A percentile compares a stretch with the other conserved stretches of the same genome.
Conservation (phyloP, 805 yeast species). For the Suhomyces kilbournensis region DNA sequence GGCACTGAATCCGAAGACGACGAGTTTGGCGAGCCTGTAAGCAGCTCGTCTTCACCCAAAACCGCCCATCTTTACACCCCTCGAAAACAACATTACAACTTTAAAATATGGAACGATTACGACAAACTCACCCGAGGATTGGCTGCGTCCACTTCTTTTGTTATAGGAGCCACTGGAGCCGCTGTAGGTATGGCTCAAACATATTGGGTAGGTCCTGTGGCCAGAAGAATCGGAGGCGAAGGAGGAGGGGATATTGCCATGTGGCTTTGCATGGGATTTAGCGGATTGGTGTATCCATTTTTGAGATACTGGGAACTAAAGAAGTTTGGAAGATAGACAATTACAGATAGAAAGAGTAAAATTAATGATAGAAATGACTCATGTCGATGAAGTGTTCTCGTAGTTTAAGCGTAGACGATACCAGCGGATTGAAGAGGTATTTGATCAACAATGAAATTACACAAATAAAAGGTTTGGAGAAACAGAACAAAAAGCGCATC, state of each 20-base stretch:
- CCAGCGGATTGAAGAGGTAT: no score
- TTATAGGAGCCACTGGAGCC: slow-evolving; percentile 75
- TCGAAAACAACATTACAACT: slow-evolving; percentile 53
- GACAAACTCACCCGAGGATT: slow-evolving; percentile 60
- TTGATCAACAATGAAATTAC: no score
- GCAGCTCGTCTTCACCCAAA: neutral
- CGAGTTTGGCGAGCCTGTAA: slow-evolving; percentile 2
- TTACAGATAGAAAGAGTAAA: neutral
- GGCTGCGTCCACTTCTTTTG: slow-evolving; percentile 67
- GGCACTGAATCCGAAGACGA: slow-evolving; percentile 9
- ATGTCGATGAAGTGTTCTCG: neutral
- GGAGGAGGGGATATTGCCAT: slow-evolving; percentile 79
- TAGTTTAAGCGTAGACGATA: neutral
- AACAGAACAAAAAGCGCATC: no score
- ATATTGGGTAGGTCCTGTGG: slow-evolving; percentile 78
- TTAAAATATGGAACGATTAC: slow-evolving; percentile 69
- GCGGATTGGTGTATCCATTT: slow-evolving; percentile 61
- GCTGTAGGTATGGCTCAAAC: slow-evolving; percentile 87
- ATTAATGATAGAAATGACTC: neutral
- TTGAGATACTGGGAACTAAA: slow-evolving; percentile 65
- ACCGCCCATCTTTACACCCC: slow-evolving; percentile 2
- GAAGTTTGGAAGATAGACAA: slow-evolving; percentile 28
- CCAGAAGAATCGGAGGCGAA: slow-evolving; percentile 51
- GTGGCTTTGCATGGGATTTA: slow-evolving; percentile 72
- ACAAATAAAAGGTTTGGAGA: no score